phyloP scores from a whole-genome alignment of 495 filamentous ascomycete genomes.

The Pseudomonodictys pantanalensis region DNA sequence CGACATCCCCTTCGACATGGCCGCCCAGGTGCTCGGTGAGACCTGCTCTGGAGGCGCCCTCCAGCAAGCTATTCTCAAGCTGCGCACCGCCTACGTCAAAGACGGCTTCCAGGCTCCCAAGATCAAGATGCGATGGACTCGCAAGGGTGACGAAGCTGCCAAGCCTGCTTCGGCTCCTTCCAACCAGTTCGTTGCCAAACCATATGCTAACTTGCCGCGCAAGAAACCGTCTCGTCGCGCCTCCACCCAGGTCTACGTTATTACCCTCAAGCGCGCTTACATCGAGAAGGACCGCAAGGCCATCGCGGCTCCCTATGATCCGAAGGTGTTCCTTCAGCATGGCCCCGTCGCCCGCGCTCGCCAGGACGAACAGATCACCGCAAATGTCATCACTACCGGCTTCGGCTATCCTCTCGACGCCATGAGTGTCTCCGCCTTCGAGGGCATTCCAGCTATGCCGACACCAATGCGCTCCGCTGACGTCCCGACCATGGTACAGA shows the following conservation, averaged over 20 bases:
- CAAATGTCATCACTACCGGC: no score
- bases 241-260: not conserved
- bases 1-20: constrained; percentile 8
- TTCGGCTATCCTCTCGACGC: no score
- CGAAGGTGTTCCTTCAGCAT: not conserved
- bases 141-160: not conserved
- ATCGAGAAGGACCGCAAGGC: not conserved
- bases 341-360: no score
- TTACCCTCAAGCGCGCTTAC: not conserved
- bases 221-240: not conserved
- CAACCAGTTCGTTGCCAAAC: not conserved
- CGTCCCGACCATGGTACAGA: no score
- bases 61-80: constrained; percentile 22
- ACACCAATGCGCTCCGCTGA: no score
- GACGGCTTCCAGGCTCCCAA: constrained; percentile 2
- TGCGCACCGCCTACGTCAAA: not conserved
- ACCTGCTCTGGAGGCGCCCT: constrained; percentile 1
- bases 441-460: no score
- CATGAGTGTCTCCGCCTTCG: no score
- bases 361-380: no score
- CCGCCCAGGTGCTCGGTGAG: not conserved
- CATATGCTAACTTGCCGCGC: not conserved
- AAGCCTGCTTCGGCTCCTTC: no score
- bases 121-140: constrained; percentile 3
- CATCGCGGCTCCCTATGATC: not conserved